Conservation (phyloP, 306 rosid genomes). For the Gleditsia sinensis region DNA sequence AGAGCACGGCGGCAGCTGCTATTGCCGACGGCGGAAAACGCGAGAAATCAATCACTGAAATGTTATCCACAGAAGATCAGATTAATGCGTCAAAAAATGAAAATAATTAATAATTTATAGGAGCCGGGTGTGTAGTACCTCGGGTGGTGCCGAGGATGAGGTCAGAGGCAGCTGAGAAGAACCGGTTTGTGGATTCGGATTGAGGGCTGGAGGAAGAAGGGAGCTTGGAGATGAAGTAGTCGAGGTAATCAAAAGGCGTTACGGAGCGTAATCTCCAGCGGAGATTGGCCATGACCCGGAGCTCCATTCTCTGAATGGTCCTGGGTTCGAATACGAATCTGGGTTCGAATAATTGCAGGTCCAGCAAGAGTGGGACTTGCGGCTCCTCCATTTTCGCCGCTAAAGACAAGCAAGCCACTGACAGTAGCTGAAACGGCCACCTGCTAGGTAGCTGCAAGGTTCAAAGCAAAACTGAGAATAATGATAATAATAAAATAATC, state of each 20-base stretch:
- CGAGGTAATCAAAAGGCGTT: slow-evolving; percentile 70
- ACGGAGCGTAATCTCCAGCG: slow-evolving; percentile 70
- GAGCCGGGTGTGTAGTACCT: slow-evolving; percentile 37
- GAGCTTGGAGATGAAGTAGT: slow-evolving; percentile 53
- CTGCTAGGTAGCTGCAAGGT: slow-evolving; percentile 36
- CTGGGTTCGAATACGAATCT: slow-evolving; percentile 57
- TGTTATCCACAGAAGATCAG: not conserved
- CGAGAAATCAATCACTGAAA: slow-evolving; percentile 64
- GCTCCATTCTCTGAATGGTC: slow-evolving; percentile 76
- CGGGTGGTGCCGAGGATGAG: slow-evolving; percentile 62
- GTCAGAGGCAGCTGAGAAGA: slow-evolving; percentile 45
- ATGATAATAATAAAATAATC: not conserved
- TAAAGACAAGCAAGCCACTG: slow-evolving; percentile 77
- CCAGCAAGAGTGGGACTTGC: slow-evolving; percentile 55
- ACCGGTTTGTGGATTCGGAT: not conserved
- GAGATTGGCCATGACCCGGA: slow-evolving; percentile 58
- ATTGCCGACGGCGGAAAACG: slow-evolving; percentile 62
- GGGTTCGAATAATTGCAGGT: slow-evolving; percentile 64
- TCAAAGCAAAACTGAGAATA: not conserved
- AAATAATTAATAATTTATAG: too few relatives aligned
- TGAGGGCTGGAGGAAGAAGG: slow-evolving; percentile 38
- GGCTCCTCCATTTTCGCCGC: slow-evolving; percentile 88
- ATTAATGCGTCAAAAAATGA: not conserved
- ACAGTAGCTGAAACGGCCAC: slow-evolving; percentile 73
- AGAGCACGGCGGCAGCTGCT: slow-evolving; percentile 76